Base-by-base conservation (phyloP, 2,329 filamentous ascomycete genomes). In the Cytospora schulzeri region DNA sequence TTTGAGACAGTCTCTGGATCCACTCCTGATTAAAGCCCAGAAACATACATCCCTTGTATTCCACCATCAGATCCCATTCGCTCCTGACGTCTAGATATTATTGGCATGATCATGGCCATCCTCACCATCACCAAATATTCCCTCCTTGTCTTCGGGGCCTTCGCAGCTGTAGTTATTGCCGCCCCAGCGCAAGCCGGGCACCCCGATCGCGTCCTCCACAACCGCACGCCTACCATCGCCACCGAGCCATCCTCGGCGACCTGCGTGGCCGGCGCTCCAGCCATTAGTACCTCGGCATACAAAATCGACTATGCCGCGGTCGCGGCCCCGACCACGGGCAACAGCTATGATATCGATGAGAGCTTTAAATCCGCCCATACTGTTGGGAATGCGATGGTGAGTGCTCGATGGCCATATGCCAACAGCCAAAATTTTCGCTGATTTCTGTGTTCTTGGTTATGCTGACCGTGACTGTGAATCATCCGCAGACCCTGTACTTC, bases 401-500 rank as follows among this genome's bases (percentile, higher is more conserved):
- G 56, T 41, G 50, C 19, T 17, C 38, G n/a, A n/a, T n/a, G n/a
- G n/a, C n/a, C n/a, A n/a, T n/a, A n/a, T n/a, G n/a, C n/a, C n/a
- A n/a, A n/a, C n/a, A n/a, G n/a, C n/a, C n/a, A n/a, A n/a, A n/a
- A n/a, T n/a, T n/a, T n/a, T n/a, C n/a, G n/a, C n/a, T n/a, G n/a
- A n/a, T n/a, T n/a, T n/a, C n/a, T n/a, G n/a, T n/a, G n/a, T n/a
- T n/a, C n/a, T n/a, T n/a, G n/a, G 17, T 19, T 19, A 14, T 35
- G 52, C 45, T 62, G 50, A 45, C 24, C 7, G 19, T 28, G 29
- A 31, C 38, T 41, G 19, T 51, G 17, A 56, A 28, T 5, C 5
- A 33, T 7, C 0, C 22, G 38, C 28, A 66, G 64, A 64, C 66
- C 60, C 61, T 73, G 48, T 64, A 55, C 31, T 63, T 65, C 55